Evolutionary conservation across 768 basidiomycete genomes (phyloP), one percentile per base, ranked within the genome.

Genomic region (Phaffia tasmanica): DNA sequence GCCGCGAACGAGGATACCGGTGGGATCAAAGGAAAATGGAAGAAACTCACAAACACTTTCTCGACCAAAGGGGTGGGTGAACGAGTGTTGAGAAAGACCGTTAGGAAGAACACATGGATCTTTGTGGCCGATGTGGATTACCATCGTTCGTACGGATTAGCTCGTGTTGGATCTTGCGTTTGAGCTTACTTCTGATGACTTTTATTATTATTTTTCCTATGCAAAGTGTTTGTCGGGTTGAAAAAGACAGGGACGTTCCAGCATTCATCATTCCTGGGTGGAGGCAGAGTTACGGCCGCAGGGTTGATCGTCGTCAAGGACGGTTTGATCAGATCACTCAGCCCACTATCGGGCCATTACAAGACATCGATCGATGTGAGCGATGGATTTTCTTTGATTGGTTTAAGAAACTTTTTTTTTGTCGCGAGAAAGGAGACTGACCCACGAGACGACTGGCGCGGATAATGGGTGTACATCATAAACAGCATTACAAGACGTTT

Each of bases 341-440:
- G 83, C 2, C 85, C 85, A 2, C 76, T 85, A 3, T 84, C 83
- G 2, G 86, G 85, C 0, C 86, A 87, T 71, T 87, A 86, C 73
- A 77, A 84, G 63, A 83, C 83, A 25, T 81, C 81, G 0, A 80
- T 84, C 42, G 76, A 82, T 61, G 84, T 82, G 65, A 50, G 79
- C 65, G 35, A 55, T 46, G 46, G 46, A 61, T 21, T 48, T 61
- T 55, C 15, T 57, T 23, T 23, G 25, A 15, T 27, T 42, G 30
- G 61, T 11, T 11, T 62, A 16, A 35, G 51, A 35, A 11, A 18
- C 4, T 49, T 57, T 30, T 19, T 47, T 30, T 18, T 47, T 57
- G 27, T 18, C 50, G n/a, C n/a, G n/a, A 21, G 2, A 9, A 18
- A 11, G 51, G 29, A 11, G 4, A 18, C 46, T 11, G n/a, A 23